Percentiles rank a stretch among this genome's conserved stretches.
These are phyloP conservation scores for Blastobotrys apis DNA, from an alignment of 1,139 yeast genomes.

Conservation along the genomic window DNA sequence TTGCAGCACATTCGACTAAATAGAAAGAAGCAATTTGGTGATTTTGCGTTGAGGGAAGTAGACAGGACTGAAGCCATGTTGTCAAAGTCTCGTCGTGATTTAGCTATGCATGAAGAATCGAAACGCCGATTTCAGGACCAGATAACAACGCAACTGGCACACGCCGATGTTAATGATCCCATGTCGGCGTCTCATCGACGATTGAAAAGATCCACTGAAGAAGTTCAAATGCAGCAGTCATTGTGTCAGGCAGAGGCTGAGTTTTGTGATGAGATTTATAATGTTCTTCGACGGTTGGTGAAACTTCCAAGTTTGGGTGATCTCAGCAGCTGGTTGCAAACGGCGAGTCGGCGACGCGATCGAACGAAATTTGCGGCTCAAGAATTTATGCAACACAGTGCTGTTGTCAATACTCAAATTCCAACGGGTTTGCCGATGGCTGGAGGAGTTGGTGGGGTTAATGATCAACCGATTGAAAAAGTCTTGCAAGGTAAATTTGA, in stretches of 20 bases:
- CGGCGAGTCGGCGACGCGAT: too few relatives aligned
- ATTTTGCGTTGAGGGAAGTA: background rate
- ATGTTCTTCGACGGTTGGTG: too few relatives aligned
- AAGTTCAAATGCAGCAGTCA: background rate
- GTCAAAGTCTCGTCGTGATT: background rate
- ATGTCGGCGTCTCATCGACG: background rate
- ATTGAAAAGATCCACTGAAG: background rate
- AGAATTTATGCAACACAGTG: background rate
- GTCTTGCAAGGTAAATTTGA: slow-evolving; percentile 1
- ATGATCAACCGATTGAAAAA: background rate
- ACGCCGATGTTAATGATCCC: background rate
- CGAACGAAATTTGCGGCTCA: background rate
- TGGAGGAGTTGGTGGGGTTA: background rate
- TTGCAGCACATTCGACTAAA: background rate
- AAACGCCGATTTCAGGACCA: background rate
- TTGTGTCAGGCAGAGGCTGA: background rate
- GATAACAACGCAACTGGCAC: background rate
- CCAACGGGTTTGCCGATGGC: background rate
- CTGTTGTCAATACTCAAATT: background rate
- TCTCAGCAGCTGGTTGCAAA: background rate
- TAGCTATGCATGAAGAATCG: background rate
- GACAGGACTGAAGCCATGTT: background rate
- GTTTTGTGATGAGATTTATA: too few relatives aligned
- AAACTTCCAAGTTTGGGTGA: background rate
- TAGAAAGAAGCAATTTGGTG: background rate